These are phyloP conservation scores for Ogataea philodendri DNA, from an alignment of 805 yeast genomes.

Conservation along the genomic window DNA sequence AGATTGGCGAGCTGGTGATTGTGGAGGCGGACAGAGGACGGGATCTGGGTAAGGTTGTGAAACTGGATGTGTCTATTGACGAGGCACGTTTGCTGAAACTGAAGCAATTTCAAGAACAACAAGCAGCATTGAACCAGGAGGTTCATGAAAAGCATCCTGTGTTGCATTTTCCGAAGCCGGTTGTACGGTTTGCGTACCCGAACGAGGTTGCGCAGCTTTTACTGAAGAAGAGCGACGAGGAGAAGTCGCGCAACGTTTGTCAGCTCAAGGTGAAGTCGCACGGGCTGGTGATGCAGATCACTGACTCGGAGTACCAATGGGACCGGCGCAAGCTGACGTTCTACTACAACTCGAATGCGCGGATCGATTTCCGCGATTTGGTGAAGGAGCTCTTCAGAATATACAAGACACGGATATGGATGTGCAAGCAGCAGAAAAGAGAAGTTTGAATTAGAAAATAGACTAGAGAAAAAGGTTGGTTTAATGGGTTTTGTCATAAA, in stretches of 20 bases:
- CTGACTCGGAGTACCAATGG: constrained; percentile 84
- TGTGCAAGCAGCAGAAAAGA: constrained; percentile 48
- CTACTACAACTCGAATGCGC: constrained; percentile 58
- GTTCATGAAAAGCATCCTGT: constrained; percentile 40
- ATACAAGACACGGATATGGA: constrained; percentile 83
- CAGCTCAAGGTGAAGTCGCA: constrained; percentile 52
- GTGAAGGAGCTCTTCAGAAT: constrained; percentile 72
- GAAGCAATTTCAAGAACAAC: constrained; percentile 69
- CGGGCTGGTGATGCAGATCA: constrained; percentile 53
- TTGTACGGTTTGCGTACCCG: constrained; percentile 59
- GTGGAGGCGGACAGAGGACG: constrained; percentile 84
- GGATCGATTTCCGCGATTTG: constrained; percentile 77
- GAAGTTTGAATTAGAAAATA: constrained; percentile 7
- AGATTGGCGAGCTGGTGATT: constrained; percentile 65
- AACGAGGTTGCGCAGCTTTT: constrained; percentile 58
- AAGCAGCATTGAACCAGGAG: constrained; percentile 52
- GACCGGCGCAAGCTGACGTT: constrained; percentile 79
- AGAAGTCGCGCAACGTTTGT: constrained; percentile 62
- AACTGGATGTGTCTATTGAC: constrained; percentile 55
- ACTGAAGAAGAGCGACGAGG: constrained; percentile 64
- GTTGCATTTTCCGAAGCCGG: constrained; percentile 65
- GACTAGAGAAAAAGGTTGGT: constrained; percentile 2
- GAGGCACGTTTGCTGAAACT: constrained; percentile 68
- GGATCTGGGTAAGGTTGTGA: constrained; percentile 68
- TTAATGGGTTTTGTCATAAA: too few relatives aligned